Evolutionary conservation across 2,329 filamentous ascomycete genomes (phyloP), one percentile per base, ranked within the genome.

Genomic region (Dactylonectria macrodidyma): DNA sequence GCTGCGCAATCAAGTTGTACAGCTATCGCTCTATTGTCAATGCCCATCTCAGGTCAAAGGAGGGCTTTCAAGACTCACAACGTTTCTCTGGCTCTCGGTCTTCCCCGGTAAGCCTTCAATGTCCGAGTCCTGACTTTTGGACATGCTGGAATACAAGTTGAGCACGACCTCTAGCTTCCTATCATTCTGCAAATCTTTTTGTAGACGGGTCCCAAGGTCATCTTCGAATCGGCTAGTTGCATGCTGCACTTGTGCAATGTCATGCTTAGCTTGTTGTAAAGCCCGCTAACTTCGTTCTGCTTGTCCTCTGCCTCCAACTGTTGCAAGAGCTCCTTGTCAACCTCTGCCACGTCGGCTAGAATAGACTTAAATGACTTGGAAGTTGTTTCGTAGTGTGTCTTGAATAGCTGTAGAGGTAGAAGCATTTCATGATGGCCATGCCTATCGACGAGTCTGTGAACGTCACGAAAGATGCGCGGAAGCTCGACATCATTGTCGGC

Each of bases 1-100:
- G 14, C 44, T 47, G 44, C 44, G 44, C 44, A 47, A 47, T 47
- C 44, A 47, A 22, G 44, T 47, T 47, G 44, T 47, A 47, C 44
- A 47, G 44, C 44, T 47, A 47, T 47, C 12, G n/a, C 19, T 47
- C 7, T 22, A 9, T 7, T 47, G 2, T 47, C 44, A 47, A 14
- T 7, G 14, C 12, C n/a, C 12, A 14, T 47, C 7, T 47, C 44
- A 47, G 44, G 44, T 47, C 44, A 47, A 47, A 22, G 12, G 6
- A 22, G 19, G 44, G 12, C 12, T n/a, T 6, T 6, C 6, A 47
- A 47, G 14, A 47, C 44, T 47, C 12, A 47, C 44, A 47, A 47
- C 44, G 12, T 47, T 47, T 22, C 44, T 47, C n/a, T 47, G 44
- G 12, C 44, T 47, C 44, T 47, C 44, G n/a, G 6, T 47, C 44